Conservation (phyloP, 2,329 filamentous ascomycete genomes). For the Metarhizium sp. region DNA sequence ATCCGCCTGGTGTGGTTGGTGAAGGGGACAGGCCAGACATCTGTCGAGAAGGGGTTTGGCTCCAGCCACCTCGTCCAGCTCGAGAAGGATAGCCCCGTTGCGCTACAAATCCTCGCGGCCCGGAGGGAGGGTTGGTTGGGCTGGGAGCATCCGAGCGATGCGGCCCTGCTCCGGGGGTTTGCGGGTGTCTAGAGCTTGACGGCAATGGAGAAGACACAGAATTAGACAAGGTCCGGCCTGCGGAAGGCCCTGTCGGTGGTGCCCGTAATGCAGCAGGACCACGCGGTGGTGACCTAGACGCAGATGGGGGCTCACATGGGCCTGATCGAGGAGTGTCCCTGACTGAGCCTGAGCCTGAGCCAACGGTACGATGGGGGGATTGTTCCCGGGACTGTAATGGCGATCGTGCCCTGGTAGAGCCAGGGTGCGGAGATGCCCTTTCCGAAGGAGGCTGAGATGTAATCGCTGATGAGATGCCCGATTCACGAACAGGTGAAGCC, state of each 20-base stretch:
- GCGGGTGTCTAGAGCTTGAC: conserved; percentile 23
- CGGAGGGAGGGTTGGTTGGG: conserved; percentile 41
- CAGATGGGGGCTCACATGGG: conserved; percentile 18
- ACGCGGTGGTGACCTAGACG: conserved; percentile 39
- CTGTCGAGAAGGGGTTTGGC: conserved; percentile 22
- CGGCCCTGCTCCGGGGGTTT: conserved; percentile 22
- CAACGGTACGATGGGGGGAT: conserved; percentile 21
- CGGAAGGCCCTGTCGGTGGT: conserved; percentile 35
- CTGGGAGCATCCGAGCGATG: conserved; percentile 31
- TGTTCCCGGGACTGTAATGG: conserved; percentile 34
- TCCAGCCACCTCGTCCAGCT: conserved; percentile 37
- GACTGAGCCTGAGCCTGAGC: conserved; percentile 13
- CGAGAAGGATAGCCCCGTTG: conserved; percentile 35
- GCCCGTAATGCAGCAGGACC: conserved; percentile 44
- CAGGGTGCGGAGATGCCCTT: conserved; percentile 42
- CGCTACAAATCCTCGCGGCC: conserved; percentile 44
- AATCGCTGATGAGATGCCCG: conserved; percentile 39
- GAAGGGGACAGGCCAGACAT: conserved; percentile 24
- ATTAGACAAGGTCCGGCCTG: conserved; percentile 27
- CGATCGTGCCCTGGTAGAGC: conserved; percentile 37
- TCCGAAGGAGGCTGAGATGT: conserved; percentile 42
- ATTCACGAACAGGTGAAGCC: conserved; percentile 38
- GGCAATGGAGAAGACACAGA: conserved; percentile 26
- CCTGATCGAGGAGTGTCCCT: conserved; percentile 19
- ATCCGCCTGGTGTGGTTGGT: conserved; percentile 30